phyloP scores from a whole-genome alignment of 805 yeast species.

The Ogataea paraovalis region DNA sequence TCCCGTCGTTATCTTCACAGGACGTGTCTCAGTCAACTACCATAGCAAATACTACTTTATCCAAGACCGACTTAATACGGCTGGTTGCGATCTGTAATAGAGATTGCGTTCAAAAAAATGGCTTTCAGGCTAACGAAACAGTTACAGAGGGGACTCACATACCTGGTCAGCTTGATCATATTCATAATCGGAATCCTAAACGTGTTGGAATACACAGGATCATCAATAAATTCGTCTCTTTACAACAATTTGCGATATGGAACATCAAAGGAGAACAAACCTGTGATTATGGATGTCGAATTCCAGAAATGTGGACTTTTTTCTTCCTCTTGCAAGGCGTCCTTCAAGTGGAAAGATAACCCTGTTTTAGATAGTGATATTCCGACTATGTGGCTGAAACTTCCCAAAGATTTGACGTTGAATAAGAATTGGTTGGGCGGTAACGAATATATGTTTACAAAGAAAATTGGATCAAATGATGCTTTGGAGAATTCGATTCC shows the following conservation, averaged over 20 bases:
- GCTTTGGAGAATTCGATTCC: conserved; percentile 2
- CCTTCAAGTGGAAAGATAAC: conserved; percentile 6
- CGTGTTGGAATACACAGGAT: not conserved
- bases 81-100: too few species aligned
- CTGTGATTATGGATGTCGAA: conserved; percentile 17
- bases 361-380: not conserved
- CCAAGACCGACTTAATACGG: too few species aligned
- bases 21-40: too few species aligned
- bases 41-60: too few species aligned
- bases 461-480: conserved; percentile 7
- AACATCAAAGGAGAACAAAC: not conserved
- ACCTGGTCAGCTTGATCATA: not conserved
- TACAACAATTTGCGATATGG: conserved; percentile 1
- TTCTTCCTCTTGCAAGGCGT: conserved; percentile 4
- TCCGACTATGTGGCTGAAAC: conserved; percentile 12
- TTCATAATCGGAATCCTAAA: not conserved
- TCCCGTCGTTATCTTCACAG: too few species aligned
- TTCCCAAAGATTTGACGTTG: conserved; percentile 22
- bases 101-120: not conserved
- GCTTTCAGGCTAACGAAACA: conserved; percentile 1
- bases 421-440: conserved; percentile 8
- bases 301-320: conserved; percentile 10
- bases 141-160: not conserved
- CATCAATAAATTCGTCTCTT: not conserved
- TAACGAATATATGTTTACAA: conserved; percentile 12